Percentiles rank a stretch among this genome's conserved stretches.
Conservation (phyloP, 345 rosid species). For the Pistacia integerrima region DNA sequence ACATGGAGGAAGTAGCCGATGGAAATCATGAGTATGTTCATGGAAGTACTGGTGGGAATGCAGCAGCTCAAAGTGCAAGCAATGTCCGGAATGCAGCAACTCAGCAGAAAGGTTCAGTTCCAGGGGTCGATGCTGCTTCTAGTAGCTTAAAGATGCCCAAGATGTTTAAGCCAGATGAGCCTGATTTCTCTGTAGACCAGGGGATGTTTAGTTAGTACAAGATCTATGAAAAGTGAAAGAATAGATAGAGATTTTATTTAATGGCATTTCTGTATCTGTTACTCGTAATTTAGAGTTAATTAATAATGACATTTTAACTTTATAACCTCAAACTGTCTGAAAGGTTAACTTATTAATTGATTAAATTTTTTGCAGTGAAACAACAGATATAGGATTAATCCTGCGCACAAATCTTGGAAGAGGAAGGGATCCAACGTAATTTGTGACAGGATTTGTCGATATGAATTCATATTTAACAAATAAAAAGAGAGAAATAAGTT, state of each 20-base stretch:
- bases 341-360: background rate
- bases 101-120: constrained; percentile 43
- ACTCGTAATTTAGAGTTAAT: background rate
- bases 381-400: constrained; percentile 12
- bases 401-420: too few species aligned
- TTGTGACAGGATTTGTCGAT: too few species aligned
- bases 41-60: constrained; percentile 18
- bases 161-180: constrained; percentile 79
- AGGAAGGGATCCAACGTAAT: too few species aligned
- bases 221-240: background rate
- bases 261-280: constrained; percentile 2
- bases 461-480: too few species aligned
- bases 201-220: constrained; percentile 32
- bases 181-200: constrained; percentile 57
- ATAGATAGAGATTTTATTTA: constrained; percentile 22
- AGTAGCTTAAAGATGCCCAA: constrained; percentile 71
- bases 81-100: constrained; percentile 54
- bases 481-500: too few species aligned
- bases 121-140: constrained; percentile 41
- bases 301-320: constrained; percentile 1
- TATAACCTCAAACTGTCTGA: background rate
- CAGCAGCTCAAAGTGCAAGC: constrained; percentile 22
- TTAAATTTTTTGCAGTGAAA: background rate
- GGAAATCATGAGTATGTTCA: constrained; percentile 23
- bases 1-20: constrained; percentile 30